Percentiles rank a stretch among this genome's conserved stretches.
phyloP scores from a whole-genome alignment of 257 asterid genomes.

The Apocynum venetum region DNA sequence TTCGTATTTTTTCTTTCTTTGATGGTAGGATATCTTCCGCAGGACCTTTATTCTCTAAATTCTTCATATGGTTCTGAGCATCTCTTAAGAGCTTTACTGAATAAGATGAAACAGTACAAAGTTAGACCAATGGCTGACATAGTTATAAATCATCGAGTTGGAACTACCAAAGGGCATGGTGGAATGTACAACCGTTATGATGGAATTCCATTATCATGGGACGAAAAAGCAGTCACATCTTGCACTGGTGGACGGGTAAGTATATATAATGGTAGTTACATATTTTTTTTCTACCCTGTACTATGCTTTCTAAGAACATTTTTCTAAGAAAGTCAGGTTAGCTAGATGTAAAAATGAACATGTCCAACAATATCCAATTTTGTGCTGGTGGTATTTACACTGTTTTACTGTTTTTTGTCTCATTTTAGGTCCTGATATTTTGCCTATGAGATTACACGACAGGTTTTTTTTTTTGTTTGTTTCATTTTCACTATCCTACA shows the following conservation, averaged over 20 bases:
- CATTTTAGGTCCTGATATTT: not conserved
- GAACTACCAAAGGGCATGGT: conserved; percentile 80
- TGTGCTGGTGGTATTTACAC: not conserved
- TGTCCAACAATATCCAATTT: not conserved
- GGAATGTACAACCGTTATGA: conserved; percentile 93
- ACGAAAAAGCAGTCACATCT: conserved; percentile 81
- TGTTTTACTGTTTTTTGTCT: not conserved
- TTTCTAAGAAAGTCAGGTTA: not conserved
- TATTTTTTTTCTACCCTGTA: not conserved
- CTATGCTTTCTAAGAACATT: not conserved
- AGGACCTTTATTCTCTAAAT: conserved; percentile 75
- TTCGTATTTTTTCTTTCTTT: conserved; percentile 17
- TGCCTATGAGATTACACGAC: not conserved
- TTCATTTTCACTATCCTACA: not conserved
- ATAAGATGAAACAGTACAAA: conserved; percentile 77
- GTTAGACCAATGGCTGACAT: conserved; percentile 96
- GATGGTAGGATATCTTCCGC: conserved; percentile 82
- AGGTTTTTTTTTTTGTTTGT: not conserved
- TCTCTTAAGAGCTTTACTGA: conserved; percentile 61
- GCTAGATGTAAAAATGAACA: not conserved
- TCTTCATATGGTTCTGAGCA: conserved; percentile 87
- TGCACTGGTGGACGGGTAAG: conserved; percentile 94
- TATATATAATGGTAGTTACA: conserved; percentile 2
- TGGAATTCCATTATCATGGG: conserved; percentile 89
- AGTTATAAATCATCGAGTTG: conserved; percentile 92